These are phyloP conservation scores for Diplodia intermedia DNA, from an alignment of 2,329 filamentous ascomycete genomes.

Conservation along the genomic window DNA sequence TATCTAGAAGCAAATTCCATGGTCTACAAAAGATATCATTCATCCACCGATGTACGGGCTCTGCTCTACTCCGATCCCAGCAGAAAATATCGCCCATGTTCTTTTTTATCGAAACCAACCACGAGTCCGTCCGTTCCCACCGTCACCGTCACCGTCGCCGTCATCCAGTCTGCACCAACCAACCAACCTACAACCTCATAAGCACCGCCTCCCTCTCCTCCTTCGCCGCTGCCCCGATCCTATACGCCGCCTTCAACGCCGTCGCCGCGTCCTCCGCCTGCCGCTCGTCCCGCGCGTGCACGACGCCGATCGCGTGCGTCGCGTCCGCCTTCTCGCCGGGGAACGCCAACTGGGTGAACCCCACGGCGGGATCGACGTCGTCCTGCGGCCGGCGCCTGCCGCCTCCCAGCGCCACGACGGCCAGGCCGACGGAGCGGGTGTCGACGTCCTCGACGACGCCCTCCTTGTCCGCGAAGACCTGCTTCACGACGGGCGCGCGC, in stretches of 20 bases:
- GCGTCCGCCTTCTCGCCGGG: conserved; percentile 18
- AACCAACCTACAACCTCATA: neutral
- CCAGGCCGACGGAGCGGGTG: conserved; percentile 28
- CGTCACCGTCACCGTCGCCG: neutral
- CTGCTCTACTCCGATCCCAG: too few relatives aligned
- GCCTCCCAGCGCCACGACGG: conserved; percentile 31
- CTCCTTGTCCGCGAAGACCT: conserved; percentile 18
- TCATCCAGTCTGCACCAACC: neutral
- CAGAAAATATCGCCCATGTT: neutral
- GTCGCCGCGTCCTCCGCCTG: conserved; percentile 21
- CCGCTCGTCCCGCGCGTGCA: conserved; percentile 25
- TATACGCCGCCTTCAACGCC: conserved; percentile 29
- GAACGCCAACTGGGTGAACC: conserved; percentile 27
- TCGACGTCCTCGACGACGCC: conserved; percentile 28
- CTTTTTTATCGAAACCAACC: neutral
- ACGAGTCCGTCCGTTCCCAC: neutral
- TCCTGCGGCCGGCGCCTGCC: conserved; percentile 25
- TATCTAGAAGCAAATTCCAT: too few relatives aligned
- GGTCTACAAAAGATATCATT: too few relatives aligned
- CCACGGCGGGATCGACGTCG: conserved; percentile 26
- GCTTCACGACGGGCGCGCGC: conserved; percentile 9
- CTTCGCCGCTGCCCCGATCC: neutral
- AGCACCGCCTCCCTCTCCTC: conserved; percentile 1
- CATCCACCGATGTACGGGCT: too few relatives aligned
- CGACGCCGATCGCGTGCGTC: conserved; percentile 13